A percentile compares a stretch with the other conserved stretches of the same genome.
Conservation (phyloP, 805 yeast genomes). For the Lachancea sp. region DNA sequence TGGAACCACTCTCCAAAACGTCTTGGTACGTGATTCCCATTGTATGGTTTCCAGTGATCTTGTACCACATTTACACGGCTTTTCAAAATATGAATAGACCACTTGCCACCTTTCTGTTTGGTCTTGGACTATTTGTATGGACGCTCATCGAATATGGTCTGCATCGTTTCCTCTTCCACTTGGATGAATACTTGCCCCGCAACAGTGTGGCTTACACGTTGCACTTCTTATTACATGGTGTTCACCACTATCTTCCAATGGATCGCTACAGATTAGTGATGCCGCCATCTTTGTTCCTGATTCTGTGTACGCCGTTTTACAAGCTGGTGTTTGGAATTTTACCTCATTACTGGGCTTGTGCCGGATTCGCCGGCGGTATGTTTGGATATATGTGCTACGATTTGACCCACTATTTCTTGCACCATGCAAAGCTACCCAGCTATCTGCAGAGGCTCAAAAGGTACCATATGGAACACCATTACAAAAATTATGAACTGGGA, state of each 20-base stretch:
- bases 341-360: conserved; percentile 80
- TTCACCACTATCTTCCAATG: conserved; percentile 97
- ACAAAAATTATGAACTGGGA: conserved; percentile 93
- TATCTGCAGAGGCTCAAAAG: conserved; percentile 75
- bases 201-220: conserved; percentile 65
- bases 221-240: conserved; percentile 91
- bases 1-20: conserved; percentile 86
- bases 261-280: conserved; percentile 86
- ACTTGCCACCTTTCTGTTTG: conserved; percentile 53
- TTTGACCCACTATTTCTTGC: conserved; percentile 88
- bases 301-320: conserved; percentile 75
- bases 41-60: conserved; percentile 80
- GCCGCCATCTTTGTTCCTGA: conserved; percentile 84
- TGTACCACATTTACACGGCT: conserved; percentile 57
- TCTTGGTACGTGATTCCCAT: conserved; percentile 92
- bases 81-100: conserved; percentile 40
- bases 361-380: conserved; percentile 93
- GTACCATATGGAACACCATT: conserved; percentile 94
- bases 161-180: conserved; percentile 90
- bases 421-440: conserved; percentile 76
- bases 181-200: conserved; percentile 82
- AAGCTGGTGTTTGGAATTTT: conserved; percentile 65
- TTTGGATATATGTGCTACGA: conserved; percentile 91
- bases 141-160: conserved; percentile 80
- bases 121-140: conserved; percentile 85